phyloP scores from a whole-genome alignment of 2,329 filamentous ascomycete genomes.

The Paraconiothyrium sp. region DNA sequence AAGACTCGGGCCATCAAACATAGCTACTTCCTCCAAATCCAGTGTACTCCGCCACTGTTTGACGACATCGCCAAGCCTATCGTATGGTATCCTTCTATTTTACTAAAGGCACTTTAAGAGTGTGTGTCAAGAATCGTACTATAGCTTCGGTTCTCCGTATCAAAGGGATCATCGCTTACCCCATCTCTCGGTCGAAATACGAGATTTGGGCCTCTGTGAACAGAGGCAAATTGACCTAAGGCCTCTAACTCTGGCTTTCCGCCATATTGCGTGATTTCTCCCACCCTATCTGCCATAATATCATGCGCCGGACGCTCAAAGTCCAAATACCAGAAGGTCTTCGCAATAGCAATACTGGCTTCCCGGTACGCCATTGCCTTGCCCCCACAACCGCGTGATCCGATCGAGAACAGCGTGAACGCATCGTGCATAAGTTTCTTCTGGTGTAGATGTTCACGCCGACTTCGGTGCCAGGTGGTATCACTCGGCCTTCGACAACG shows the following conservation, averaged over 20 bases:
- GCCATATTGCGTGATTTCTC: not conserved
- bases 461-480: constrained; percentile 17
- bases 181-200: not conserved
- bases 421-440: constrained; percentile 13
- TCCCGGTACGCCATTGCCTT: constrained; percentile 22
- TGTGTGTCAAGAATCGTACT: too few relatives aligned
- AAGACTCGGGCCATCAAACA: constrained; percentile 50
- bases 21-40: constrained; percentile 52
- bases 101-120: constrained; percentile 21
- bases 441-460: constrained; percentile 22
- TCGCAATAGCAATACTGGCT: not conserved
- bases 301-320: not conserved
- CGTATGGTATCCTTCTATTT: too few relatives aligned
- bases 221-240: not conserved
- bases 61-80: constrained; percentile 52
- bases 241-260: not conserved
- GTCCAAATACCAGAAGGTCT: constrained; percentile 4
- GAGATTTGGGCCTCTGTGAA: not conserved
- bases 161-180: not conserved
- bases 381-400: constrained; percentile 15
- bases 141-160: too few relatives aligned
- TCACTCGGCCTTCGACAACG: constrained; percentile 20
- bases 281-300: not conserved
- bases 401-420: constrained; percentile 19
- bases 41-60: constrained; percentile 55